These are phyloP conservation scores for Leptodontidium sp. DNA, from an alignment of 2,329 filamentous ascomycete genomes.

Conservation along the genomic window DNA sequence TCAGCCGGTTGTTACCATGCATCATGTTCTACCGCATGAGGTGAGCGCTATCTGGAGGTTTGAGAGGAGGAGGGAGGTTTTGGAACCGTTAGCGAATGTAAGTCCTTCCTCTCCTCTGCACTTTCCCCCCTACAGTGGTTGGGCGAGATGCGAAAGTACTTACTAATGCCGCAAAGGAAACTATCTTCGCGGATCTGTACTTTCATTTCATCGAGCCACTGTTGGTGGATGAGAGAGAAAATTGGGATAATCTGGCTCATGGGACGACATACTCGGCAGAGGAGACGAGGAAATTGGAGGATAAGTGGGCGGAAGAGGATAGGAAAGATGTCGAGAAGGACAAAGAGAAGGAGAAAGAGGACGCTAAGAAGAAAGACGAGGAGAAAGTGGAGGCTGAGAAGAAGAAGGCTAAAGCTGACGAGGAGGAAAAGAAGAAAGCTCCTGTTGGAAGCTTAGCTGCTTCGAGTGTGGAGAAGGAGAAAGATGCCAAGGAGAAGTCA, in stretches of 20 bases:
- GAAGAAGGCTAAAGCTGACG: background rate
- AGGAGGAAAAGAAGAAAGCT: no score
- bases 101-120: background rate
- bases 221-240: conserved; percentile 51
- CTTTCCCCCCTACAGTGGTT: no score
- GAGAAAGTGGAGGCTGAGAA: background rate
- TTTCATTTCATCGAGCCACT: conserved; percentile 56
- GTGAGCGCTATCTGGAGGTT: conserved; percentile 61
- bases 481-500: conserved; percentile 1
- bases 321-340: conserved; percentile 7
- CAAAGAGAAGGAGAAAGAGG: conserved; percentile 8
- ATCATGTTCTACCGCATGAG: conserved; percentile 62
- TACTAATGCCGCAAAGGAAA: background rate
- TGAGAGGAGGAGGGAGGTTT: conserved; percentile 51
- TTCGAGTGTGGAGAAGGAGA: background rate
- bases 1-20: conserved; percentile 64
- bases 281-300: conserved; percentile 13
- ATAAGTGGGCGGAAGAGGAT: conserved; percentile 11
- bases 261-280: conserved; percentile 54
- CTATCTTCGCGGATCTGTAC: conserved; percentile 53
- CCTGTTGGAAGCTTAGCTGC: no score
- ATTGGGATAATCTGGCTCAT: conserved; percentile 63
- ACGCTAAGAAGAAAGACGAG: conserved; percentile 1
- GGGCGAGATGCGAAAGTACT: background rate
- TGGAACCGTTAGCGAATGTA: conserved; percentile 30